These are phyloP conservation scores for Xerophyta viscosa DNA, from an alignment of 106 monocot species.

Conservation along the genomic window DNA sequence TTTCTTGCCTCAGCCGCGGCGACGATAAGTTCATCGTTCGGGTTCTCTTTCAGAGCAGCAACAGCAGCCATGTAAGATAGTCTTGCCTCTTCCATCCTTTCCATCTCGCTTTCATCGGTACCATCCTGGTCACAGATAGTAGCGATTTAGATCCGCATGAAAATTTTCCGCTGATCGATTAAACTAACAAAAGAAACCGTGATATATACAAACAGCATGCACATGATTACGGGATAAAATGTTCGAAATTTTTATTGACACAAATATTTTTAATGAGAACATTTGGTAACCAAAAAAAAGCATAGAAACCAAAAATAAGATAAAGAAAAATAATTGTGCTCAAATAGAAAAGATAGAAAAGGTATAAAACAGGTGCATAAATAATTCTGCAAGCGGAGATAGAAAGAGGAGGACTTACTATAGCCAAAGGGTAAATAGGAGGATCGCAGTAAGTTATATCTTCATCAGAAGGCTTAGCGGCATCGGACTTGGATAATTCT, in stretches of 20 bases:
- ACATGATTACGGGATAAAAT: too few species aligned
- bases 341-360: too few species aligned
- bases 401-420: constrained; percentile 34
- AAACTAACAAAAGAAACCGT: too few species aligned
- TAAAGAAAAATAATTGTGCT: too few species aligned
- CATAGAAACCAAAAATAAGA: too few species aligned
- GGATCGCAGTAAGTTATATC: constrained; percentile 17
- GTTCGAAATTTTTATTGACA: too few species aligned
- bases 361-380: too few species aligned
- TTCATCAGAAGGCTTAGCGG: constrained; percentile 22
- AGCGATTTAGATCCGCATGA: neutral
- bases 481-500: constrained; percentile 35
- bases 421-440: constrained; percentile 31
- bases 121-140: constrained; percentile 19
- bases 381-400: neutral
- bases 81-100: constrained; percentile 76
- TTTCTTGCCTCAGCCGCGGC: constrained; percentile 51
- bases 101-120: constrained; percentile 31
- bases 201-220: too few species aligned
- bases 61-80: constrained; percentile 43
- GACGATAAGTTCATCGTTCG: constrained; percentile 46
- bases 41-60: constrained; percentile 67
- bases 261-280: too few species aligned
- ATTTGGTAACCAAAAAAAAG: too few species aligned
- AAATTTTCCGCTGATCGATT: too few species aligned